Base-by-base conservation (phyloP, 2,329 filamentous ascomycete genomes). In the Verticillium zaregamsianum region DNA sequence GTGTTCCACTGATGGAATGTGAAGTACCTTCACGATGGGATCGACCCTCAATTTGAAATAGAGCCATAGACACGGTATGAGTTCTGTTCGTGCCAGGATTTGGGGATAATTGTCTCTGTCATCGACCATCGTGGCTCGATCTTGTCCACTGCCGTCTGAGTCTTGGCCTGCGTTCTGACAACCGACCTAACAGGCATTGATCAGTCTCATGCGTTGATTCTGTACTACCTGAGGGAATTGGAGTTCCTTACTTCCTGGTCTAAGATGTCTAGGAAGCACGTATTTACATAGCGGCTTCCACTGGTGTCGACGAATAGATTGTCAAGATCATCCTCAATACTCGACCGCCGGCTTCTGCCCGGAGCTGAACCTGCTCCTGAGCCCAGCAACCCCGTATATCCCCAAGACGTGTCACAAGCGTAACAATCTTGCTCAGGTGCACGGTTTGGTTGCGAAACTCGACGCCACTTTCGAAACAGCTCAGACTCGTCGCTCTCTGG, bases 1-100 rank as follows among this genome's bases (percentile, higher is more conserved):
- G 1, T 15, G 40, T n/a, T 58, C 57, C 20, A 58, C 23, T 8
- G 57, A 39, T n/a, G 57, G 57, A 11, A 58, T n/a, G 15, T 58
- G 57, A 5, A 58, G 37, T 15, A 58, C n/a, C 57, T 58, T 58
- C 5, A 58, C 15, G 20, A 58, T 45, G n/a, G 57, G 57, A 20
- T 58, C 37, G 23, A 58, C 37, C 4, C 35, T 25, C 6, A 14
- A 11, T 14, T 58, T 39, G 57, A 58, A 58, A 17, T 7, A 40
- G n/a, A 17, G 20, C 57, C 57, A 58, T 23, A 58, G 15, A 3
- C 33, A 35, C 7, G 23, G 31, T 23, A 58, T 11, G 20, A 58
- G 35, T 25, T 58, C 56, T 25, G 20, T 33, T 12, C 56, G 56
- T 3, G 40, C 12, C 6, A 23, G 11, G 11, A 23, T 23, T 17